Evolutionary conservation across 1,139 yeast species (phyloP), one percentile per base, ranked within the genome.

Genomic region (Suhomyces bolitotheri): DNA sequence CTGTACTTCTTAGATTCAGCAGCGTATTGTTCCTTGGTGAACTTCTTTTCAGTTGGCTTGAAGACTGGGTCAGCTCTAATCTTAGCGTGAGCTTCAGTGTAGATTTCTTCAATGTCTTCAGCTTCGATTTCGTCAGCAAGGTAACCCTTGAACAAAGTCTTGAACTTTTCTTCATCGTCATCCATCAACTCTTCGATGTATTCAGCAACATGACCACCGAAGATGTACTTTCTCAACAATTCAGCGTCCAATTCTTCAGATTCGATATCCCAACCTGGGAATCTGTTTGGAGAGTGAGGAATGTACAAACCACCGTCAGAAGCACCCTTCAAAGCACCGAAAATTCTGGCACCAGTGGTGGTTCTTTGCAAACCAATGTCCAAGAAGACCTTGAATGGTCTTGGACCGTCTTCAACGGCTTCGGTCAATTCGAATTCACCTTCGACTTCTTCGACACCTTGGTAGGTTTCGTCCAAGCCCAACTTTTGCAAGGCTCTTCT

Each of bases 191-290:
- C 97, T 81, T 92, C 98, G 96, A 94, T 94, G 94, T 92, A 94
- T 80, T 94, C 98, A 67, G 98, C 85, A 67, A 92, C 90, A 84
- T 92, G 98, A 71, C 97, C 97, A 78, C 95, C 98, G 69, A 90
- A 86, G 81, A 92, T 92, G 96, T 94, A 90, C 76, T 87, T 88
- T 86, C 97, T 89, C 75, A 94, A 85, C 60, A 82, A 75, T 70
- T 94, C 98, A 62, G 97, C 89, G 68, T 92, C 98, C 66, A 94
- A 83, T 77, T 92, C 98, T 78, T 90, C 96, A 61, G 85, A 68
- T 80, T 92, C 99, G 64, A 90, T 86, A 76, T 92, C 99, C 95
- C 92, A 92, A 78, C 98, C 99, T 75, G 99, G 99, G 96, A 90
- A 92, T 85, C 98, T 90, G 83, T 90, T 90, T 67, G 96, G 86